These are phyloP conservation scores for Micractinium sp. DNA, from an alignment of 139 green algal species.

Conservation along the genomic window DNA sequence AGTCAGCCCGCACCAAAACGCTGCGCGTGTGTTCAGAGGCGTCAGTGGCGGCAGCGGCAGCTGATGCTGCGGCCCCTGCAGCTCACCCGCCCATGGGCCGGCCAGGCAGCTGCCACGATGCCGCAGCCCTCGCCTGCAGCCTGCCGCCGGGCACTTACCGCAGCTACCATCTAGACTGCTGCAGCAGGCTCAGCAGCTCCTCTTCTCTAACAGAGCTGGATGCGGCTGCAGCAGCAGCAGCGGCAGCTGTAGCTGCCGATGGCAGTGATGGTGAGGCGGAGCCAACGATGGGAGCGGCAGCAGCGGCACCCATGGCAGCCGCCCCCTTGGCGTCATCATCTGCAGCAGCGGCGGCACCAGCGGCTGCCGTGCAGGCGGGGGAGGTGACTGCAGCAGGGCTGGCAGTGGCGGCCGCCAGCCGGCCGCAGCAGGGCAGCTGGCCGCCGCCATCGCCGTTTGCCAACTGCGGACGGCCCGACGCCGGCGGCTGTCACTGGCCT, in stretches of 20 bases:
- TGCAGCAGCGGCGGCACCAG: neutral
- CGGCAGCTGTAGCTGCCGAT: neutral
- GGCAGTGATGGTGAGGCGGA: neutral
- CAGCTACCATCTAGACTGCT: slow-evolving; percentile 16
- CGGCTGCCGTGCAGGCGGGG: neutral
- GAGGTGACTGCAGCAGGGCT: neutral
- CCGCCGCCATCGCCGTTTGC: neutral
- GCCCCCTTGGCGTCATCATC: neutral
- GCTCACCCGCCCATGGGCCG: neutral
- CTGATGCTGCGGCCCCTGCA: neutral
- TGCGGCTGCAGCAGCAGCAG: neutral
- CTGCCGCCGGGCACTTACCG: neutral
- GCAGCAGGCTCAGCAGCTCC: slow-evolving; percentile 18
- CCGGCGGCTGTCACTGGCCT: neutral
- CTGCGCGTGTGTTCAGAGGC: slow-evolving; percentile 1
- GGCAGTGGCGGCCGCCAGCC: neutral
- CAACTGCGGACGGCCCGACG: neutral
- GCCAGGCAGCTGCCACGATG: neutral
- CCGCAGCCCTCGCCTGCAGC: neutral
- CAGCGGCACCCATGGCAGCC: neutral
- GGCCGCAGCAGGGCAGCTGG: slow-evolving; percentile 2
- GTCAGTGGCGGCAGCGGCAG: neutral
- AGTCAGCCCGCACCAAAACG: neutral
- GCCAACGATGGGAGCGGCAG: neutral
- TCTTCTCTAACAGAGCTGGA: slow-evolving; percentile 24